Conservation (phyloP, 2,329 filamentous ascomycete species). For the Hypoxylon sp. region DNA sequence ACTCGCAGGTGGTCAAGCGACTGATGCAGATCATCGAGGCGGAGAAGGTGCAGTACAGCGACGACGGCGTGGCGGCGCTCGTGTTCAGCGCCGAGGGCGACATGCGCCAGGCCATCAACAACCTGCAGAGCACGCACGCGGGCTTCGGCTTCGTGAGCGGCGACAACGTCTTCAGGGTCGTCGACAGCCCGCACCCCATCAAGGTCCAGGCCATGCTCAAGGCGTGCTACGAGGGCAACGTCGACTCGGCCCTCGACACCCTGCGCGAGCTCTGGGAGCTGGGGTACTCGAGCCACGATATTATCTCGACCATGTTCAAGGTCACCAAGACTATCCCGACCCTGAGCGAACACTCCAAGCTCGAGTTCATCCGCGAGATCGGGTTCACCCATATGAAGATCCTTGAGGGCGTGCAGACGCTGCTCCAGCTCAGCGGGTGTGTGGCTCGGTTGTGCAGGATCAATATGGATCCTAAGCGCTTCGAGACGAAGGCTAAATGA, state of each 20-base stretch:
- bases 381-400: constrained; percentile 99
- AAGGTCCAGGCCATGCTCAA: constrained; percentile 99
- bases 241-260: constrained; percentile 85
- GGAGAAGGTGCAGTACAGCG: constrained; percentile 88
- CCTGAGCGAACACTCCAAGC: constrained; percentile 90
- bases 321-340: constrained; percentile 96
- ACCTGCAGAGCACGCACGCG: constrained; percentile 89
- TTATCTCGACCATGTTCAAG: constrained; percentile 98
- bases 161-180: constrained; percentile 97
- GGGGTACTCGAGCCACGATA: constrained; percentile 98
- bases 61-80: constrained; percentile 93
- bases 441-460: constrained; percentile 90
- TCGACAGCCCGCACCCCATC: constrained; percentile 95
- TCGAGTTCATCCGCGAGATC: constrained; percentile 98
- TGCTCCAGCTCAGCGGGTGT: constrained; percentile 92
- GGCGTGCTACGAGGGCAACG: constrained; percentile 90
- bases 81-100: constrained; percentile 98
- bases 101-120: constrained; percentile 99
- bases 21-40: constrained; percentile 92
- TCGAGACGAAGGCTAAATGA: constrained; percentile 54
- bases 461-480: constrained; percentile 93
- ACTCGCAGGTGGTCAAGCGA: constrained; percentile 90
- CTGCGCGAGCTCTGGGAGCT: constrained; percentile 92
- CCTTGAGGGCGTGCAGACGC: constrained; percentile 94
- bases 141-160: constrained; percentile 97